phyloP scores from a whole-genome alignment of 1,284 basidiomycete species.

The Tausonia pullulans region DNA sequence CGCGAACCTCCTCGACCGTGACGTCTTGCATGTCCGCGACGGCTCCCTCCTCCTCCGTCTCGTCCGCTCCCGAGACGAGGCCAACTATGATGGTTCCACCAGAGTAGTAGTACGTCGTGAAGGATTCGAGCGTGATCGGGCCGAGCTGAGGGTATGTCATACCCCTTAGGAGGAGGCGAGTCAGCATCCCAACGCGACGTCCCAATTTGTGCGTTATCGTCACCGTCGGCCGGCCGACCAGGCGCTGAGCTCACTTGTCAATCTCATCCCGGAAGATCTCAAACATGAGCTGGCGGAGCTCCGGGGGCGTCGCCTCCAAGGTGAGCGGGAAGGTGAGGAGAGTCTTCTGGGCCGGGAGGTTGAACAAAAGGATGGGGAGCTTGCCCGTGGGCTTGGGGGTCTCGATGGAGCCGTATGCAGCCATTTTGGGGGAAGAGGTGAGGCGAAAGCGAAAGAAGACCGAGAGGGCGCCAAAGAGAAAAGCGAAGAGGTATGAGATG shows the following conservation, averaged over 20 bases:
- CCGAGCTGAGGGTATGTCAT: slow-evolving; percentile 72
- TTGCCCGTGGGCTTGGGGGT: not conserved
- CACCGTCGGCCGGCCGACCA: not conserved
- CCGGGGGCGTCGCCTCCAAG: slow-evolving; percentile 40
- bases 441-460: no score
- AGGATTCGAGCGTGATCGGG: slow-evolving; percentile 45
- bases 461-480: no score
- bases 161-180: slow-evolving; percentile 37
- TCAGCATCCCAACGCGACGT: not conserved
- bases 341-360: slow-evolving; percentile 24
- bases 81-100: slow-evolving; percentile 64
- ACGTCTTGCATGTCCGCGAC: slow-evolving; percentile 20
- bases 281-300: slow-evolving; percentile 52
- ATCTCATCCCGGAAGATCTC: slow-evolving; percentile 59
- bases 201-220: not conserved
- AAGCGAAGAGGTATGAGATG: no score
- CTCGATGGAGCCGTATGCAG: slow-evolving; percentile 8
- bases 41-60: slow-evolving; percentile 21
- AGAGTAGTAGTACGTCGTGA: slow-evolving; percentile 60
- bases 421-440: not conserved
- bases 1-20: slow-evolving; percentile 39
- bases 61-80: slow-evolving; percentile 35
- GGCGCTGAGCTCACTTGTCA: slow-evolving; percentile 35
- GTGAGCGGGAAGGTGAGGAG: slow-evolving; percentile 54
- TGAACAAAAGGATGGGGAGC: slow-evolving; percentile 33